phyloP scores from a whole-genome alignment of 257 asterid genomes.

The Mitragyna speciosa region DNA sequence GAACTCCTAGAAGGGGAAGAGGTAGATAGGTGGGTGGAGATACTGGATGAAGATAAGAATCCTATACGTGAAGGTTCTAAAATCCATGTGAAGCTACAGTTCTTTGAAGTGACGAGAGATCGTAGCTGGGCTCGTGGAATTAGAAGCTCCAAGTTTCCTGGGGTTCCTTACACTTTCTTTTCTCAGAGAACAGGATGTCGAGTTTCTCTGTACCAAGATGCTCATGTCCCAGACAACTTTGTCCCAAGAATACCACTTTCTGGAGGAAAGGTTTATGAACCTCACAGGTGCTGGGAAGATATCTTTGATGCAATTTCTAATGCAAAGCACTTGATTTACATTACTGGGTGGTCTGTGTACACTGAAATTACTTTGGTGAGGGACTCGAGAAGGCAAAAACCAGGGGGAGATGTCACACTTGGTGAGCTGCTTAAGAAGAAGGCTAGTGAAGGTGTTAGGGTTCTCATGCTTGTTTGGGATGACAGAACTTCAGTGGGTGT shows the following conservation, averaged over 20 bases:
- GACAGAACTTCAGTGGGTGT: slow-evolving; percentile 73
- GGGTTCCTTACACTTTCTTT: slow-evolving; percentile 83
- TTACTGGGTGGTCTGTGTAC: slow-evolving; percentile 91
- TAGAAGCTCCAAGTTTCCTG: slow-evolving; percentile 58
- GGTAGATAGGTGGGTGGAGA: slow-evolving; percentile 78
- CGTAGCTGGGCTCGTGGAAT: slow-evolving; percentile 73
- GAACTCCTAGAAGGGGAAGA: slow-evolving; percentile 87
- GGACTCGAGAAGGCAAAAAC: slow-evolving; percentile 72
- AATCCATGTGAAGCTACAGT: slow-evolving; percentile 80
- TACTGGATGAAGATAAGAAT: slow-evolving; percentile 66
- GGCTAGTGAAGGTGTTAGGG: slow-evolving; percentile 73
- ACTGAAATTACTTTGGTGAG: slow-evolving; percentile 64
- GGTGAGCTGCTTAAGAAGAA: slow-evolving; percentile 77
- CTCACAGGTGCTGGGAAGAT: slow-evolving; percentile 82
- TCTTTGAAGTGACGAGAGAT: slow-evolving; percentile 57
- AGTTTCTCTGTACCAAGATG: slow-evolving; percentile 71
- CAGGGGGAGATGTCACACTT: slow-evolving; percentile 70
- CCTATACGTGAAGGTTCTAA: slow-evolving; percentile 70
- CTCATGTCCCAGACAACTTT: slow-evolving; percentile 72
- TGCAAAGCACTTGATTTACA: slow-evolving; percentile 78
- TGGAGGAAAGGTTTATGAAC: slow-evolving; percentile 63
- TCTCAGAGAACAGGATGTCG: slow-evolving; percentile 73
- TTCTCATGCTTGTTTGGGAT: slow-evolving; percentile 87
- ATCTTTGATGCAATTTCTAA: slow-evolving; percentile 70
- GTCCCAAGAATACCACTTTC: slow-evolving; percentile 65